Conservation (phyloP, 805 yeast genomes). For the Metschnikowia chrysomelidarum region DNA sequence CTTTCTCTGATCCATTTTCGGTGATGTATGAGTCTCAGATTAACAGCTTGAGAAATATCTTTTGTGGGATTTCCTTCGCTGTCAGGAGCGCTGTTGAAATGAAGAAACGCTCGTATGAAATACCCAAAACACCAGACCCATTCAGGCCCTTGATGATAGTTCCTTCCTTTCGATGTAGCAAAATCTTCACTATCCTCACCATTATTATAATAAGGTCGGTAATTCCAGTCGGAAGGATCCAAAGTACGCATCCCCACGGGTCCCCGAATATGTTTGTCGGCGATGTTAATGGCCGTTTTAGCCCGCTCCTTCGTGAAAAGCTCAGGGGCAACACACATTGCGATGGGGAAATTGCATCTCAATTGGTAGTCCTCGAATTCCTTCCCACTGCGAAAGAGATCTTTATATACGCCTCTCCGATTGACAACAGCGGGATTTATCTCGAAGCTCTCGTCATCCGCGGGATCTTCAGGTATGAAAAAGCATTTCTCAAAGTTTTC, state of each 20-base stretch:
- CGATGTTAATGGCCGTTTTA: slow-evolving; percentile 58
- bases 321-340: slow-evolving; percentile 94
- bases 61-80: slow-evolving; percentile 45
- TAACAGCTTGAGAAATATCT: slow-evolving; percentile 56
- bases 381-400: slow-evolving; percentile 75
- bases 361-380: slow-evolving; percentile 92
- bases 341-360: slow-evolving; percentile 89
- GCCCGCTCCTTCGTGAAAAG: slow-evolving; percentile 67
- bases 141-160: slow-evolving; percentile 98
- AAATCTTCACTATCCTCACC: slow-evolving; percentile 80
- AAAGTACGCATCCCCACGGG: slow-evolving; percentile 90
- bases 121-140: slow-evolving; percentile 95
- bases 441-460: slow-evolving; percentile 58
- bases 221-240: slow-evolving; percentile 90
- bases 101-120: slow-evolving; percentile 73
- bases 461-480: slow-evolving; percentile 66
- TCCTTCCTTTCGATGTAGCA: slow-evolving; percentile 92
- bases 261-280: slow-evolving; percentile 76
- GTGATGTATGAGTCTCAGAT: slow-evolving; percentile 61
- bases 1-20: slow-evolving; percentile 69
- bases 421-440: slow-evolving; percentile 67
- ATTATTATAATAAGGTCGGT: slow-evolving; percentile 85
- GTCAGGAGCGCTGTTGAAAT: slow-evolving; percentile 46
- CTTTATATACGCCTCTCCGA: slow-evolving; percentile 94
- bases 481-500: slow-evolving; percentile 76